These are phyloP conservation scores for Aureobasidium musti DNA, from an alignment of 2,329 filamentous ascomycete genomes.

Conservation along the genomic window DNA sequence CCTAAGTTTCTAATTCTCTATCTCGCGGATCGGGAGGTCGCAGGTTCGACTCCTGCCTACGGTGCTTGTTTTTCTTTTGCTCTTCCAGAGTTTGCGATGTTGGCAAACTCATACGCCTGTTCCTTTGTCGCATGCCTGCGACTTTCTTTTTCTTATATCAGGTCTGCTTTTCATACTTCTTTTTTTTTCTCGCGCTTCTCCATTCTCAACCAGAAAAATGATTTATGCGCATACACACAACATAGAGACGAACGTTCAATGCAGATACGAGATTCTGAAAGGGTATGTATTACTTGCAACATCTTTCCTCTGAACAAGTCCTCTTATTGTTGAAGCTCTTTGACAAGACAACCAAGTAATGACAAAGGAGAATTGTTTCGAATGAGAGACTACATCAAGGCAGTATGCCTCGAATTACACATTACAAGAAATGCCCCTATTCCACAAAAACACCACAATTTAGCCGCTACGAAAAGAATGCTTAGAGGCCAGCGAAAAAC, in stretches of 20 bases:
- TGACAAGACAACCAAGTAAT: neutral
- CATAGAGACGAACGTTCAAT: no score
- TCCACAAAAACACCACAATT: neutral
- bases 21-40: constrained; percentile 11
- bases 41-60: constrained; percentile 8
- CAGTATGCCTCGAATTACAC: constrained; percentile 11
- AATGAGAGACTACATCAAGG: constrained; percentile 1
- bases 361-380: neutral
- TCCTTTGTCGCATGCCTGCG: neutral
- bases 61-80: constrained; percentile 12
- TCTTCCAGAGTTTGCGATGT: neutral
- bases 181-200: neutral
- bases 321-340: neutral
- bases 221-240: no score
- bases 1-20: neutral
- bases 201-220: neutral
- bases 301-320: neutral
- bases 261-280: neutral
- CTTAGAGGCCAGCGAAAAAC: constrained; percentile 6
- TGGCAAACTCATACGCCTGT: neutral
- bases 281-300: neutral
- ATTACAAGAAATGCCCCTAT: neutral
- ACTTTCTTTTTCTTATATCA: neutral
- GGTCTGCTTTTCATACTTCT: neutral
- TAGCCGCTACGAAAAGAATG: no score